These are phyloP conservation scores for Tilletiaria anomala DNA, from an alignment of 1,284 basidiomycete genomes.

Conservation along the genomic window DNA sequence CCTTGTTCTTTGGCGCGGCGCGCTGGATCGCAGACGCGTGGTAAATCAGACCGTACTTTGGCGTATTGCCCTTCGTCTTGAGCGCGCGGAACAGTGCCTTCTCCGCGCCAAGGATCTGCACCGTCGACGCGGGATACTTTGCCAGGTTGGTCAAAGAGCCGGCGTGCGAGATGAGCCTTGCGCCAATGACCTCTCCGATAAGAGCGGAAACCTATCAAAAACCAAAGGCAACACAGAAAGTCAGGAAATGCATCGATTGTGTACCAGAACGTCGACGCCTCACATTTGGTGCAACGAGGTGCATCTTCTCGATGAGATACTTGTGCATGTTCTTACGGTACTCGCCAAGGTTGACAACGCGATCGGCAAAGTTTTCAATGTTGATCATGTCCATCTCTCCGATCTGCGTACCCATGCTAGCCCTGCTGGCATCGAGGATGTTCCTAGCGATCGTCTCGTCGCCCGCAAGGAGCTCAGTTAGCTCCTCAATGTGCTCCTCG, in stretches of 20 bases:
- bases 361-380: slow-evolving; percentile 88
- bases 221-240: too few species aligned
- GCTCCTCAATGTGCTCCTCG: slow-evolving; percentile 60
- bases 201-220: slow-evolving; percentile 49
- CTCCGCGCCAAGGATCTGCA: slow-evolving; percentile 95
- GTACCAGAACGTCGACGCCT: slow-evolving; percentile 35
- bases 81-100: slow-evolving; percentile 95
- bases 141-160: slow-evolving; percentile 84
- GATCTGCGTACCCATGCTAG: slow-evolving; percentile 97
- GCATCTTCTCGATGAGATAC: slow-evolving; percentile 93
- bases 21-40: slow-evolving; percentile 69
- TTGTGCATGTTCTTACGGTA: slow-evolving; percentile 87
- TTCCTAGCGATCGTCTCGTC: slow-evolving; percentile 72
- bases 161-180: slow-evolving; percentile 87
- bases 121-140: slow-evolving; percentile 92
- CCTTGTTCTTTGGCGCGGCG: slow-evolving; percentile 89
- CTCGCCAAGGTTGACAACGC: slow-evolving; percentile 85
- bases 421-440: slow-evolving; percentile 88
- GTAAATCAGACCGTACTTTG: slow-evolving; percentile 94
- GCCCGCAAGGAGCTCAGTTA: slow-evolving; percentile 57
- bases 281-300: slow-evolving; percentile 88
- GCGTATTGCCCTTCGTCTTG: slow-evolving; percentile 98
- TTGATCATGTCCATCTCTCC: slow-evolving; percentile 86
- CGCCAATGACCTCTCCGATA: slow-evolving; percentile 91
- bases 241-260: not conserved